Evolutionary conservation across 164 flowering plant genomes (phyloP).

Genomic region (Warburgia ugandensis): DNA sequence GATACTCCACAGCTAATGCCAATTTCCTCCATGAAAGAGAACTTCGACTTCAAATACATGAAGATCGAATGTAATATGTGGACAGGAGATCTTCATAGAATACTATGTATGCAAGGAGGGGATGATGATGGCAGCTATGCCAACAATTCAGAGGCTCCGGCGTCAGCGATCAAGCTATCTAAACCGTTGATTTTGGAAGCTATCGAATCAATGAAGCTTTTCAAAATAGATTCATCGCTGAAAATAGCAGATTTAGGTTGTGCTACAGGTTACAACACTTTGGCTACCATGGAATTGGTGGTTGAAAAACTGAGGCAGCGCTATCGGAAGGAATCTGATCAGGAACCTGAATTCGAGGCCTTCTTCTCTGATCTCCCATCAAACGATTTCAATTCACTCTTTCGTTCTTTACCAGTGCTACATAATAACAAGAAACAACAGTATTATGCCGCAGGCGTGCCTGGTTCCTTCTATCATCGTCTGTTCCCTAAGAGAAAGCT

Average conservation of each 20-base stretch:
- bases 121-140: conserved; percentile 36
- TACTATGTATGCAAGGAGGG: conserved; percentile 44
- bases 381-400: conserved; percentile 36
- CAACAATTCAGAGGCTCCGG: conserved; percentile 31
- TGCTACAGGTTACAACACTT: conserved; percentile 40
- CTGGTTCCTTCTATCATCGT: conserved; percentile 29
- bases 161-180: conserved; percentile 26
- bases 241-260: conserved; percentile 43
- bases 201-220: conserved; percentile 26
- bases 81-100: conserved; percentile 23
- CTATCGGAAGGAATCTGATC: conserved; percentile 9
- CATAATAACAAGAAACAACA: conserved; percentile 6
- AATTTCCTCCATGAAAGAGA: too few relatives aligned
- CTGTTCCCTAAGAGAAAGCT: conserved; percentile 31
- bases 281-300: conserved; percentile 30
- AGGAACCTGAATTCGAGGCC: conserved; percentile 33
- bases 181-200: conserved; percentile 25
- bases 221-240: conserved; percentile 11
- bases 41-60: too few relatives aligned
- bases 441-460: conserved; percentile 30
- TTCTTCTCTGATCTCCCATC: conserved; percentile 40
- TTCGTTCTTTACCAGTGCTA: conserved; percentile 14
- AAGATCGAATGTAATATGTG: conserved; percentile 1
- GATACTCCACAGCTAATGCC: too few relatives aligned
- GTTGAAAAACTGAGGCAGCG: conserved; percentile 20